Evolutionary conservation across 1,139 yeast genomes (phyloP).

Genomic region (Geotrichum australiense): DNA sequence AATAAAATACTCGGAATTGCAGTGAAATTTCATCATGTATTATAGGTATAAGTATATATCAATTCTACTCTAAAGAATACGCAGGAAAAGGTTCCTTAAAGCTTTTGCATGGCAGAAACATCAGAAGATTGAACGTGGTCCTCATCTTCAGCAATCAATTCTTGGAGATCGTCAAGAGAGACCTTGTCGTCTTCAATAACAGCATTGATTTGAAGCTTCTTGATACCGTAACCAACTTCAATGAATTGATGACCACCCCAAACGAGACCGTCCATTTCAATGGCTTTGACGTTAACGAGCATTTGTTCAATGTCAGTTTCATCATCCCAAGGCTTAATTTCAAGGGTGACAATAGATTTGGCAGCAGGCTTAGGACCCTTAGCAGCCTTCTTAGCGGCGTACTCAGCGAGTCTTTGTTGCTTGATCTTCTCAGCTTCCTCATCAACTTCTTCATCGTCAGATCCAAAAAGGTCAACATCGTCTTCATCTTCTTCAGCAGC

Average conservation of each 20-base stretch:
- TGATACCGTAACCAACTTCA: constrained; percentile 99
- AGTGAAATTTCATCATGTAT: too few species aligned
- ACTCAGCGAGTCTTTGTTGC: constrained; percentile 96
- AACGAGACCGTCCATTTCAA: constrained; percentile 84
- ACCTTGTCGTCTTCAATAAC: constrained; percentile 97
- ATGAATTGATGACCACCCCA: constrained; percentile 99
- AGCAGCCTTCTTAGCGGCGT: constrained; percentile 95
- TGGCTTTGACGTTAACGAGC: constrained; percentile 74
- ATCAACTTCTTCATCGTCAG: constrained; percentile 89
- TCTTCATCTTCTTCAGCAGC: constrained; percentile 80
- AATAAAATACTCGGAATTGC: too few species aligned
- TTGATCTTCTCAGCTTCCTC: constrained; percentile 95
- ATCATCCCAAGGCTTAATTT: constrained; percentile 99
- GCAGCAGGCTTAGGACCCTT: constrained; percentile 98
- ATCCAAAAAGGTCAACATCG: constrained; percentile 92
- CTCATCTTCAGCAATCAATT: constrained; percentile 83
- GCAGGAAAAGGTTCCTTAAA: constrained; percentile 56
- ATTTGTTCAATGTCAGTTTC: constrained; percentile 91
- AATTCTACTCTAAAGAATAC: too few species aligned
- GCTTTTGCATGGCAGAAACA: constrained; percentile 96
- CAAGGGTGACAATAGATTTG: constrained; percentile 92
- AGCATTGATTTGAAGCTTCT: constrained; percentile 97
- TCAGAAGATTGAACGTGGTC: constrained; percentile 99
- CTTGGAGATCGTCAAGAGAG: constrained; percentile 85
- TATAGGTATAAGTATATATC: too few species aligned